Evolutionary conservation across 805 yeast genomes (phyloP), one percentile per base, ranked within the genome.

Genomic region (Kodamaea leandrae): DNA sequence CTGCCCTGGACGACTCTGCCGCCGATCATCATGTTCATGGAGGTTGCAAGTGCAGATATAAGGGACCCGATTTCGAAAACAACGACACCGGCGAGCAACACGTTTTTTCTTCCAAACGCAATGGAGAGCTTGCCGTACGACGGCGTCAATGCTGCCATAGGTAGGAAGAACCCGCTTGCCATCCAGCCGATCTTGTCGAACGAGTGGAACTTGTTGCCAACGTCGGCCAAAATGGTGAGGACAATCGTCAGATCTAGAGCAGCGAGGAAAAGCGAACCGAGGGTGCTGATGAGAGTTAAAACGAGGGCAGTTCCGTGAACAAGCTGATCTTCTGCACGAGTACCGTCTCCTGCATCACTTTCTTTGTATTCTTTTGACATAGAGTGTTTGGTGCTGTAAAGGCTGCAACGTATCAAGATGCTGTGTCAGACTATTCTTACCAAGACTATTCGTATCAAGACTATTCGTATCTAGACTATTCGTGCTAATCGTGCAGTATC

Each of bases 1-100:
- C 78, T 54, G 33, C 93, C 93, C 38, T 79, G 78, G 14, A 84
- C 61, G 4, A 78, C 81, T 51, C 95, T 70, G 0, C 87, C 90
- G 3, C 80, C 86, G 44, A 84, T 79, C 29, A 83, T 56, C 68
- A 75, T 73, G 37, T 70, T 62, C 78, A 83, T 80, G 23, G 68
- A 64, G 15, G 52, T 56, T 1, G 86, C 61, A 4, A 75, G 47
- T 2, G 83, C 88, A 40, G 75, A 63, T 6, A 81, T 60, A 36
- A 81, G 61, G 0, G 86, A 80, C 0, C 88, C 88, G 4, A 73
- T 57, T 52, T 78, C 80, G 53, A 83, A 82, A 2, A 83, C 48
- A 1, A 71, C 49, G 3, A 82, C 60, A 1, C 82, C 75, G 2
- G 57, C 55, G 8, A 77, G 46, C 51, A 80, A 51, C 6, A 77